These are phyloP conservation scores for Botryotinia convoluta DNA, from an alignment of 2,329 filamentous ascomycete genomes.

Conservation along the genomic window DNA sequence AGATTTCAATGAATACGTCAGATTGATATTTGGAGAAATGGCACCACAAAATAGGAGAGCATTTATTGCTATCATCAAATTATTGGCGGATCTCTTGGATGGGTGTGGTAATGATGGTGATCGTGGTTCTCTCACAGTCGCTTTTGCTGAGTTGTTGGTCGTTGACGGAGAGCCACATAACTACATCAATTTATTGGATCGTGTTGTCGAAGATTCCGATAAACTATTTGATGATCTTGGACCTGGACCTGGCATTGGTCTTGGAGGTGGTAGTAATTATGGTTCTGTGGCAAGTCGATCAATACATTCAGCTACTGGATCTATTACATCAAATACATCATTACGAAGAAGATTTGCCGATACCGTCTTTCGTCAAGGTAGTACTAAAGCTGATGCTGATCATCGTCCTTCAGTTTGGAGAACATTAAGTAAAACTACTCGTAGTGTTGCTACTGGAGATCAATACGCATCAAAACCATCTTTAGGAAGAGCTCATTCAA, in stretches of 20 bases:
- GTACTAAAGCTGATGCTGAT: constrained; percentile 67
- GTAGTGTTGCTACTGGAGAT: constrained; percentile 58
- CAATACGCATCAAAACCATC: constrained; percentile 60
- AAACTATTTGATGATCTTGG: constrained; percentile 73
- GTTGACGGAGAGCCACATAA: constrained; percentile 73
- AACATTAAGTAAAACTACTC: constrained; percentile 79
- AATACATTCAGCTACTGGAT: constrained; percentile 52
- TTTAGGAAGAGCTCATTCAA: constrained; percentile 70
- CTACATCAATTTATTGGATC: constrained; percentile 85
- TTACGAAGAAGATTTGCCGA: constrained; percentile 82
- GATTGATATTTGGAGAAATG: constrained; percentile 63
- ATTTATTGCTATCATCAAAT: constrained; percentile 77
- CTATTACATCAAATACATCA: constrained; percentile 80
- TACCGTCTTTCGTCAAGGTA: constrained; percentile 72
- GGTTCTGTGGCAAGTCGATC: constrained; percentile 35
- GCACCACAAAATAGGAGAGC: constrained; percentile 71
- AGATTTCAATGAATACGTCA: constrained; percentile 70
- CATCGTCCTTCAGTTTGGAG: constrained; percentile 77
- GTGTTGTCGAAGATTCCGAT: constrained; percentile 85
- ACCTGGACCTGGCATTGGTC: constrained; percentile 32
- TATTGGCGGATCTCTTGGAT: constrained; percentile 83
- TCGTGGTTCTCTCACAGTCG: constrained; percentile 79
- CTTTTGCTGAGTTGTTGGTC: constrained; percentile 84
- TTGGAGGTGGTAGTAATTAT: constrained; percentile 25
- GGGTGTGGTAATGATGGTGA: constrained; percentile 90